Conservation (phyloP, 345 rosid genomes). For the Moricandia moricandioides region DNA sequence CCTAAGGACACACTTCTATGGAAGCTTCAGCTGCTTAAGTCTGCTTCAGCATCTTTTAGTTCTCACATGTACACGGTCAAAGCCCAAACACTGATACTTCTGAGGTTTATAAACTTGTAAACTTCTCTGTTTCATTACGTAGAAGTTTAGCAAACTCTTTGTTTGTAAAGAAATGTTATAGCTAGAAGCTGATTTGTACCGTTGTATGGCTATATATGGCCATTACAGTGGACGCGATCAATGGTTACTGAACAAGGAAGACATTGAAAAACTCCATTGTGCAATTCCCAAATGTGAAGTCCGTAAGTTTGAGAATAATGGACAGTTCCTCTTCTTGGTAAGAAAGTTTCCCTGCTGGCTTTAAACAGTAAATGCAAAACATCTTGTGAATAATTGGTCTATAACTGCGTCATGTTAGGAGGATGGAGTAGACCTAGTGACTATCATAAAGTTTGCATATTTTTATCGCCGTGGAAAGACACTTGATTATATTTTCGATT, state of each 20-base stretch:
- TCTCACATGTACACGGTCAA: conserved; percentile 50
- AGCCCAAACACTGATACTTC: conserved; percentile 62
- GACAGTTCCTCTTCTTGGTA: conserved; percentile 81
- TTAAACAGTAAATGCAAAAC: conserved; percentile 4
- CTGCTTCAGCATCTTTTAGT: conserved; percentile 56
- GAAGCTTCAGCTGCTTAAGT: conserved; percentile 67
- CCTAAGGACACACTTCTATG: conserved; percentile 69
- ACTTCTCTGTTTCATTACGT: conserved; percentile 13
- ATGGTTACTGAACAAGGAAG: conserved; percentile 61
- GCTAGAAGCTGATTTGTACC: neutral
- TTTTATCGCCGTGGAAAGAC: conserved; percentile 55
- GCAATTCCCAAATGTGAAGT: conserved; percentile 48
- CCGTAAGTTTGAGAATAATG: conserved; percentile 50
- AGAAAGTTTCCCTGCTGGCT: conserved; percentile 8
- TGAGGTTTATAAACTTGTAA: conserved; percentile 45
- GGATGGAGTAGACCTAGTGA: conserved; percentile 51
- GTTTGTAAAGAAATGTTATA: too few relatives aligned
- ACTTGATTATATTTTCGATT: conserved; percentile 46
- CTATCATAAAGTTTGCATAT: conserved; percentile 42
- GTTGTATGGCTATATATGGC: neutral
- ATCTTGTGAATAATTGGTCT: neutral
- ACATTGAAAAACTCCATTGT: conserved; percentile 48
- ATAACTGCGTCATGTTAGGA: conserved; percentile 41
- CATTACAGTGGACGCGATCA: conserved; percentile 66
- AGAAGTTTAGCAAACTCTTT: neutral